These are phyloP conservation scores for Symmetrospora coprosmae DNA, from an alignment of 768 basidiomycete species.

Conservation along the genomic window DNA sequence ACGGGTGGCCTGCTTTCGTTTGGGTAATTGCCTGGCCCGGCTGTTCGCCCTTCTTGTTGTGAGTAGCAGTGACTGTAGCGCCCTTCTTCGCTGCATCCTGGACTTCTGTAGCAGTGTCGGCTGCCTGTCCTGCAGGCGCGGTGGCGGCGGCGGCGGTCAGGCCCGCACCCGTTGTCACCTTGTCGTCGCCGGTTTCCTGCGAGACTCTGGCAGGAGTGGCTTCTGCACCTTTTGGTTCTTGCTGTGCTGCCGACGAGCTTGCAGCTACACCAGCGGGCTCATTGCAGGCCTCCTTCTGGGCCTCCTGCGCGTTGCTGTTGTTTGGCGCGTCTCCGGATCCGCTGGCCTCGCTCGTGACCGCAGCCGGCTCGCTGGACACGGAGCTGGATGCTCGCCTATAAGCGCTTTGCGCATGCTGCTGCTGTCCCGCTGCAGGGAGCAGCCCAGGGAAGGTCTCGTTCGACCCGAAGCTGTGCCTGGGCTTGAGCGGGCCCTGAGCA, in stretches of 20 bases:
- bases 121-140: neutral
- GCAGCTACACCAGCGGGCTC: no score
- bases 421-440: neutral
- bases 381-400: neutral
- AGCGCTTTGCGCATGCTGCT: neutral
- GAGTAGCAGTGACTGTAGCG: neutral
- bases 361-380: neutral
- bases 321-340: neutral
- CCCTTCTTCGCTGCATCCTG: neutral
- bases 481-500: neutral
- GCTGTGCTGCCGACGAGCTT: neutral
- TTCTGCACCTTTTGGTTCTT: no score
- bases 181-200: no score
- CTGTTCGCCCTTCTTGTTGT: neutral
- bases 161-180: no score
- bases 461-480: slow-evolving; percentile 3
- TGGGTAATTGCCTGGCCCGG: neutral
- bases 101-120: neutral
- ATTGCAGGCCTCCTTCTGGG: neutral
- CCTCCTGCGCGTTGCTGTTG: neutral
- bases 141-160: neutral
- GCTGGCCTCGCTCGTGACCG: neutral
- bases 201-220: no score
- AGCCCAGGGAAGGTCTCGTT: neutral
- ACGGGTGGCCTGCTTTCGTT: neutral